A percentile compares a stretch with the other conserved stretches of the same genome.
phyloP scores from a whole-genome alignment of 2,329 filamentous ascomycete genomes.

The Colletotrichum higginsianum region DNA sequence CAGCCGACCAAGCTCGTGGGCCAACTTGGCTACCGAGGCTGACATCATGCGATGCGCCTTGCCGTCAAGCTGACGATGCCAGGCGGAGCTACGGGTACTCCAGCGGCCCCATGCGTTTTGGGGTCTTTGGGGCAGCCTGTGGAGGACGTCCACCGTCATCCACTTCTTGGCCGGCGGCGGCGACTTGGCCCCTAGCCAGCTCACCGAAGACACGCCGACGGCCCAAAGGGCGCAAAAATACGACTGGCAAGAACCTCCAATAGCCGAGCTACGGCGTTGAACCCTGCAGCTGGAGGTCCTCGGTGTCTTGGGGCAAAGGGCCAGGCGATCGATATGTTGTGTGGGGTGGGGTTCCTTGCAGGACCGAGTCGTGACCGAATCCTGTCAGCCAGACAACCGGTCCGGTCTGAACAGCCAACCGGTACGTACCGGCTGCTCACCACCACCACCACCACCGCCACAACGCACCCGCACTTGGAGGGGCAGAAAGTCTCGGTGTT shows the following conservation, averaged over 20 bases:
- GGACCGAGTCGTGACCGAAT: conserved; percentile 31
- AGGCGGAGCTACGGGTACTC: conserved; percentile 22
- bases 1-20: conserved; percentile 9
- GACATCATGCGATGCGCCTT: conserved; percentile 35
- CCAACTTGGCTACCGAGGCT: conserved; percentile 25
- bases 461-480: conserved; percentile 30
- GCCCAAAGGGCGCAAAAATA: conserved; percentile 1
- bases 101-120: conserved; percentile 9
- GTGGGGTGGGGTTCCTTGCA: conserved; percentile 36
- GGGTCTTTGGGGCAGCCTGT: conserved; percentile 10
- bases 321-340: conserved; percentile 2
- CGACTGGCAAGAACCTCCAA: conserved; percentile 24
- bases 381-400: conserved; percentile 23
- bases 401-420: conserved; percentile 11
- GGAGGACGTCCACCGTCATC: neutral
- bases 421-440: conserved; percentile 30
- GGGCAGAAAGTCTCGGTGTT: conserved; percentile 26
- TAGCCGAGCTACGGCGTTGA: conserved; percentile 31
- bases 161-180: conserved; percentile 30
- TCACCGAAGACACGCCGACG: conserved; percentile 11
- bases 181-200: conserved; percentile 2
- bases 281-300: conserved; percentile 31
- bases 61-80: conserved; percentile 37
- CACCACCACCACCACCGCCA: neutral
- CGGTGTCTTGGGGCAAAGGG: neutral